Base-by-base conservation (phyloP, 2,329 filamentous ascomycete genomes). In the Westerdykella ornata region DNA sequence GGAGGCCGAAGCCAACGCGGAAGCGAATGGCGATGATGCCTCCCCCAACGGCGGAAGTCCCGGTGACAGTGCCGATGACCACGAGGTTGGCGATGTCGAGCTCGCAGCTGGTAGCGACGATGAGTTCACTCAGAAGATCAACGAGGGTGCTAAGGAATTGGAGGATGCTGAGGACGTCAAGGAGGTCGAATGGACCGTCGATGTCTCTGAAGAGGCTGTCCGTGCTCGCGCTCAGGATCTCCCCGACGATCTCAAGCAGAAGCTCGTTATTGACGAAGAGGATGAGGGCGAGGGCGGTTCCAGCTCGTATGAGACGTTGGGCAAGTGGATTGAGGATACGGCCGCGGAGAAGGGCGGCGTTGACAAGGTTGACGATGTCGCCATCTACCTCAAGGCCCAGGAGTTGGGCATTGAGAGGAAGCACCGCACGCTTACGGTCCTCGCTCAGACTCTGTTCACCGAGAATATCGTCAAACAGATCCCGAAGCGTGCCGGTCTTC, bases 301-400 rank as follows among this genome's bases (percentile, higher is more conserved):
- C 68, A 89, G 80, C 53, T 76, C 79, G 64, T 98, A 97, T 65
- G 89, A 96, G 63, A 80, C 87, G 56, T 81, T 98, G 51, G 92
- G 89, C 63, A 86, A 84, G 70, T 98, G 92, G 92, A 86, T 98
- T 59, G 77, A 86, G 60, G 76, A 89, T 62, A 81, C 82, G 43
- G 75, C 80, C 44, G 77, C 80, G 50, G 82, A 84, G 48, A 70
- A 75, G 69, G 85, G 84, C 47, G 75, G 81, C 56, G 75, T 95
- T 56, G 76, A 81, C 70, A 82, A 88, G 45, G 78, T 98, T 51
- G 82, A 88, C 62, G 89, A 94, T 60, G 77, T 97, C 52, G 84
- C 89, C 30, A 87, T 98, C 65, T 97, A 94, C 70, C 73, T 94
- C 71, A 97, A 98, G 77, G 90, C 90, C 51, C 92, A 94, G 73